Evolutionary conservation across 2,329 filamentous ascomycete genomes (phyloP), one percentile per base, ranked within the genome.

Genomic region (Penicillium sp.): DNA sequence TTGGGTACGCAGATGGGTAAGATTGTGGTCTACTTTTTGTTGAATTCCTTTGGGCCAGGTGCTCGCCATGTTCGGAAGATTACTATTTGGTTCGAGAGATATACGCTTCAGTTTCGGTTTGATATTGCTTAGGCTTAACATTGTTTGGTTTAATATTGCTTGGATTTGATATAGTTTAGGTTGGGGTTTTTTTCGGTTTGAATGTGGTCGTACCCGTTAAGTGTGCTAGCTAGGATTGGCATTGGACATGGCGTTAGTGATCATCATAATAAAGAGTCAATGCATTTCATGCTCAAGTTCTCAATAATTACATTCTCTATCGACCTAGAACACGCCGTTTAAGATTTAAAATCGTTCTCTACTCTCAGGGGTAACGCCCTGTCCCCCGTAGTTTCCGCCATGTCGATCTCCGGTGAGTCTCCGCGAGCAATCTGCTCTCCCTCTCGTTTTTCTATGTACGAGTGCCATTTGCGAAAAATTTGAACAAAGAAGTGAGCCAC

Each of bases 401-500:
- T 57, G 9, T 52, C 55, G 21, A 55, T 31, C 24, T 57, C 64
- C 27, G 19, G n/a, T 29, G 37, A 33, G 7, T 57, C 60, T 19
- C 56, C 56, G 0, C 19, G 33, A 6, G 13, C 26, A 11, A 29
- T 26, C 6, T 50, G 35, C 29, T 62, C 59, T 16, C 54, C 10
- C 31, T 68, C 64, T 24, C 57, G 47, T 43, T 64, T 65, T 53
- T 63, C 57, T 4, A 67, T 21, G 37, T 62, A 61, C 22, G 55
- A 42, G 44, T 62, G 60, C 74, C 74, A 76, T 57, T 67, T 56
- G 44, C 60, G 61, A 51, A 76, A 71, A 19, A 73, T 55, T 61
- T 73, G 65, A 33, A 77, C 73, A 59, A 76, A 73, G 44, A 76
- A 71, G 63, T 75, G 70, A 11, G 74, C 74, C 29, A 74, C 72